Conservation (phyloP, 208 protist genomes). For the Leishmania martiniquensis region DNA sequence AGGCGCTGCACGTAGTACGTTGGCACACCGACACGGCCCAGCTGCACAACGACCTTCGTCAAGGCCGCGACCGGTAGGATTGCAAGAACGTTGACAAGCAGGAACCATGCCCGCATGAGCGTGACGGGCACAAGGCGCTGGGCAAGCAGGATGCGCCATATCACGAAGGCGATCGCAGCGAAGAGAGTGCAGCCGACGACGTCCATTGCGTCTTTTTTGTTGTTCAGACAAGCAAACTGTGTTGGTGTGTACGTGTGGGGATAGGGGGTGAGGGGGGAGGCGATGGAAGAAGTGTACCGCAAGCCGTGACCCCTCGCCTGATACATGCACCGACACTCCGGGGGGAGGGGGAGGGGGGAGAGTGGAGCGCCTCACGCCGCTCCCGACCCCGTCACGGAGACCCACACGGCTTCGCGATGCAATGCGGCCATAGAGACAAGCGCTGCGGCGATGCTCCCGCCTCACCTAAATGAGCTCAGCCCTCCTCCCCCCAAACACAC, state of each 20-base stretch:
- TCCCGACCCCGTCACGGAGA: no score
- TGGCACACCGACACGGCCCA: conserved; percentile 36
- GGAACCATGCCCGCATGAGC: conserved; percentile 53
- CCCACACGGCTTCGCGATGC: no score
- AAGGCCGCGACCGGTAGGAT: conserved; percentile 36
- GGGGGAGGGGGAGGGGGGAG: no score
- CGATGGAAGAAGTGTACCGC: neutral
- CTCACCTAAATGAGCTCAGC: no score
- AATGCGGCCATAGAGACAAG: no score
- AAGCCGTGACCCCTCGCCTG: no score
- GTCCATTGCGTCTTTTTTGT: neutral
- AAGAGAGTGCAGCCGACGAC: neutral
- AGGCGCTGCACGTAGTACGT: conserved; percentile 25
- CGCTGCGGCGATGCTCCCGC: neutral
- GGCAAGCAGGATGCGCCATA: conserved; percentile 40
- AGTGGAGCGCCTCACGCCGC: no score
- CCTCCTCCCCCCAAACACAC: no score
- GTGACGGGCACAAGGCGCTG: conserved; percentile 29
- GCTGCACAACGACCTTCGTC: conserved; percentile 31
- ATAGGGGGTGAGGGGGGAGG: neutral
- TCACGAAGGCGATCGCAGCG: conserved; percentile 6
- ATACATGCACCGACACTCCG: no score
- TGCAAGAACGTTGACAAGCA: conserved; percentile 26
- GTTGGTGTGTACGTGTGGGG: no score
- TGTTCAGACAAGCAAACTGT: no score